Base-by-base conservation (phyloP, 2,329 filamentous ascomycete genomes). In the Ascochyta lentis region DNA sequence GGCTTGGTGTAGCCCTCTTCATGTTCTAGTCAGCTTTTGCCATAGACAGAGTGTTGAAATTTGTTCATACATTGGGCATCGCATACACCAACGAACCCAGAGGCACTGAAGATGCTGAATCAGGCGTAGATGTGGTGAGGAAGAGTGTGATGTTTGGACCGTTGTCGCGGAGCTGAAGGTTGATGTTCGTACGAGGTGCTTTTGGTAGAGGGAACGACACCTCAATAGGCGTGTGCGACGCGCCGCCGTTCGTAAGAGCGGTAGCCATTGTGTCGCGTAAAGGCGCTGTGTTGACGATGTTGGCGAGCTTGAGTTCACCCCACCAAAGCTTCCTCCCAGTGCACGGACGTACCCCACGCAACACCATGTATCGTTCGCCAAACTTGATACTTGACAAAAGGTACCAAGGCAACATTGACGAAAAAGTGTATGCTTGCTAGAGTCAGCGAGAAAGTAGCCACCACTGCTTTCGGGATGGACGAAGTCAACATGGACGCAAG, bases 41-140 rank as follows among this genome's bases (percentile, higher is more conserved):
- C 12, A 31, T 4, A 13, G 4, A 31, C 29, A 13, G 29, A 31
- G 10, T 10, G 3, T 22, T 13, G 23, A 43, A 39, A 53, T 40
- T 4, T 16, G 9, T 26, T 34, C 80, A 67, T 79, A 96, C 95
- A 78, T 96, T 90, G 15, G 95, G 94, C 74, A 99, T 85, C 3
- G 93, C 91, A 73, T 96, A 98, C 41, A 98, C 91, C 71, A 98
- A 94, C 45, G 92, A 96, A 3, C 95, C 94, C 76, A 98, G 83
- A 1, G 76, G 64, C 2, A 77, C 45, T 6, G 69, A 56, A 8
- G 67, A 46, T 24, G 69, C 59, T 1, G 74, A 68, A 19, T 80
- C 83, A 1, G 79, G 69, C 2, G 79, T 77, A 1, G 72, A 58
- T 7, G 82, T 83, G 0, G 82, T 85, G 40, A 88, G 75, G 69